Conservation (phyloP, 176 grass and related monocot species). For the Avena insularis region DNA sequence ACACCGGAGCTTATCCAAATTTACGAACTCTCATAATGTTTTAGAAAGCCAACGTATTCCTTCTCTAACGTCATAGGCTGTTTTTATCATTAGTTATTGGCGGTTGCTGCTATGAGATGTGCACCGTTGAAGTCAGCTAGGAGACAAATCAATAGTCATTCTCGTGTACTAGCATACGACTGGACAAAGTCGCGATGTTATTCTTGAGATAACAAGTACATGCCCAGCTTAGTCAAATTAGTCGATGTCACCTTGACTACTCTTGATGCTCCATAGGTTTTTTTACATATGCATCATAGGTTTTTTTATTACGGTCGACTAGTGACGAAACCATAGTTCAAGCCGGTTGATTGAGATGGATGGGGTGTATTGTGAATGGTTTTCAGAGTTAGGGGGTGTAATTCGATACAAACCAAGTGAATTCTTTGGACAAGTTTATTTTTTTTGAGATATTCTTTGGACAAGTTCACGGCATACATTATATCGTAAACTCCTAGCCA, state of each 20-base stretch:
- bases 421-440: not conserved
- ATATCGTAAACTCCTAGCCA: not conserved
- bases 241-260: not conserved
- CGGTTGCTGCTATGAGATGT: not conserved
- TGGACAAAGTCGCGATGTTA: too few relatives aligned
- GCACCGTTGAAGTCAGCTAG: not conserved
- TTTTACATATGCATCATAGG: too few relatives aligned
- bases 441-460: too few relatives aligned
- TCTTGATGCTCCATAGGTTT: not conserved
- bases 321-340: too few relatives aligned
- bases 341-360: too few relatives aligned
- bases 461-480: not conserved
- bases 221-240: not conserved
- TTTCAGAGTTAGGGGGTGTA: not conserved
- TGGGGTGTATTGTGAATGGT: too few relatives aligned
- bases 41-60: too few relatives aligned
- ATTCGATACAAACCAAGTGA: not conserved
- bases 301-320: too few relatives aligned
- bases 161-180: not conserved
- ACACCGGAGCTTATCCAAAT: too few relatives aligned
- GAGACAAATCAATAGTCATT: not conserved
- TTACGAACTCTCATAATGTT: too few relatives aligned
- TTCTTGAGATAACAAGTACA: not conserved
- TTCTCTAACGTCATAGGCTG: too few relatives aligned
- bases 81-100: not conserved